Conservation (phyloP, 345 rosid genomes). For the Brassica carinata region DNA sequence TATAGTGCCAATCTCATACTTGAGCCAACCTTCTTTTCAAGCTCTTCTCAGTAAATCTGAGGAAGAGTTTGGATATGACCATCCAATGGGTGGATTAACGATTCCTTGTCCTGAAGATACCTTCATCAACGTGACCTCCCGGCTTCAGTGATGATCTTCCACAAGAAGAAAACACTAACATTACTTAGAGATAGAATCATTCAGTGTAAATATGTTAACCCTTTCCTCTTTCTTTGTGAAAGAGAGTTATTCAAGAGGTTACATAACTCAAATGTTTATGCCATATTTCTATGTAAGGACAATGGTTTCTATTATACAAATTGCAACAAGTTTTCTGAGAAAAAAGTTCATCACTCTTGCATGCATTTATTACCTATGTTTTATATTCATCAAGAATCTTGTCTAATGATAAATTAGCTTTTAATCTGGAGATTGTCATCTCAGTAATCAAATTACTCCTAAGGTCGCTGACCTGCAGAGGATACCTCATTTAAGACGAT, state of each 20-base stretch:
- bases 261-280: background rate
- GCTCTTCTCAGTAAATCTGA: conserved; percentile 47
- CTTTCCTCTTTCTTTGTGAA: background rate
- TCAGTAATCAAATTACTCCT: background rate
- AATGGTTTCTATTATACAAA: background rate
- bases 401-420: background rate
- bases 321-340: background rate
- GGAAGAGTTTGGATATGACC: conserved; percentile 54
- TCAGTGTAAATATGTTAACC: background rate
- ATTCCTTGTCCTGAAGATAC: conserved; percentile 53
- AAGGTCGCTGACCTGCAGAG: background rate
- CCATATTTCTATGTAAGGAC: background rate
- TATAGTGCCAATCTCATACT: conserved; percentile 48
- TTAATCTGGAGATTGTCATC: background rate
- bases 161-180: conserved; percentile 20
- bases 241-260: background rate
- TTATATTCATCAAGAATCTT: background rate
- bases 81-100: conserved; percentile 57
- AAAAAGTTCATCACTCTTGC: background rate
- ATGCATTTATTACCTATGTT: background rate
- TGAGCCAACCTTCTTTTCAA: conserved; percentile 49
- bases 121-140: conserved; percentile 44
- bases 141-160: conserved; percentile 24
- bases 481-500: background rate
- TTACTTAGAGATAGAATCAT: background rate